Evolutionary conservation across 1,284 basidiomycete genomes (phyloP).

Genomic region (Sporisorium exsertum): DNA sequence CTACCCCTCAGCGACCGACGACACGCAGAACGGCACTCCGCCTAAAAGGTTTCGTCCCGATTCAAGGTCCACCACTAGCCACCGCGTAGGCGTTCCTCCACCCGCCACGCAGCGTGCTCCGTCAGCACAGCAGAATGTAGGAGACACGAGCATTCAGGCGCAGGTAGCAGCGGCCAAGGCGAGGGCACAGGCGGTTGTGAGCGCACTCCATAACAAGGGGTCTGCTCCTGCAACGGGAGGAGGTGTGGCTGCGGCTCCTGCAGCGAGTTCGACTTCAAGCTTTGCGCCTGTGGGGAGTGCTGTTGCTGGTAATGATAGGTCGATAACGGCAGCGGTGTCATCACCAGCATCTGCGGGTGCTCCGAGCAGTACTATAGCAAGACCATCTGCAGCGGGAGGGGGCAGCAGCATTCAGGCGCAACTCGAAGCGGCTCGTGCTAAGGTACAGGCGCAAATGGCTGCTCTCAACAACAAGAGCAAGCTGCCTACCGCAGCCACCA

Average conservation of each 20-base stretch:
- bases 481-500: background rate
- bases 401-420: constrained; percentile 46
- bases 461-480: constrained; percentile 25
- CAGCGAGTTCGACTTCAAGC: constrained; percentile 8
- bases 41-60: constrained; percentile 35
- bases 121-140: constrained; percentile 11
- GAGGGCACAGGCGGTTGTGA: constrained; percentile 46
- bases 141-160: constrained; percentile 39
- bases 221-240: background rate
- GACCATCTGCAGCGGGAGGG: constrained; percentile 5
- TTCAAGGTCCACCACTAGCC: constrained; percentile 6
- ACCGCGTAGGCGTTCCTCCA: constrained; percentile 18
- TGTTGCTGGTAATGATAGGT: background rate
- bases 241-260: background rate
- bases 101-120: background rate
- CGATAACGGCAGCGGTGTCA: background rate
- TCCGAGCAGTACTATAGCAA: background rate
- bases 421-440: constrained; percentile 54
- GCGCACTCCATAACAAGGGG: constrained; percentile 32
- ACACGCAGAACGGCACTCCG: constrained; percentile 25
- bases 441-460: constrained; percentile 46
- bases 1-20: background rate
- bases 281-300: background rate
- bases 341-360: background rate
- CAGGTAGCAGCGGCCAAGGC: constrained; percentile 57